These are phyloP conservation scores for Plenodomus tracheiphilus DNA, from an alignment of 2,329 filamentous ascomycete species.

Conservation along the genomic window DNA sequence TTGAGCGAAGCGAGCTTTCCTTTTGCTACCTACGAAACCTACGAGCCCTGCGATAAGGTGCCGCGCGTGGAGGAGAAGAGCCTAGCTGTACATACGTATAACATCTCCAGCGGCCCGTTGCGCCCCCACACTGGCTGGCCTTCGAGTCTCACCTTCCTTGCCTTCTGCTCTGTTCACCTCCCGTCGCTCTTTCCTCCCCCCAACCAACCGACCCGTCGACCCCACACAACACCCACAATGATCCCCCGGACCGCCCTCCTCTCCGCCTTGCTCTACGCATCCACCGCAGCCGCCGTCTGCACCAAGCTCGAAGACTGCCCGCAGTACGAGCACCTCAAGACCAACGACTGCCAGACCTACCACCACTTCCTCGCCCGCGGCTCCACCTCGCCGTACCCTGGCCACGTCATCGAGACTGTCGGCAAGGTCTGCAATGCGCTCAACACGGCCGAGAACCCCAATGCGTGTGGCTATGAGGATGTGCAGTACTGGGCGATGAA, in stretches of 20 bases:
- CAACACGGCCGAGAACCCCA: conserved; percentile 25
- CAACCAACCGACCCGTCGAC: too few relatives aligned
- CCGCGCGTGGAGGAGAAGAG: too few relatives aligned
- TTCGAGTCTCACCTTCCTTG: too few relatives aligned
- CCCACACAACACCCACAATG: conserved; percentile 11
- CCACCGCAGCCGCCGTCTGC: conserved; percentile 24
- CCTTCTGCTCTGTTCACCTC: too few relatives aligned
- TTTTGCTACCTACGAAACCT: too few relatives aligned
- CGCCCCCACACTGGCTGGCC: too few relatives aligned
- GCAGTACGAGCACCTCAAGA: conserved; percentile 26
- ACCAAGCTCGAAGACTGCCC: conserved; percentile 33
- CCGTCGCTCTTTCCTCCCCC: too few relatives aligned
- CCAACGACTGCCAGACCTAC: conserved; percentile 26
- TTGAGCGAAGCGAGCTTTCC: too few relatives aligned
- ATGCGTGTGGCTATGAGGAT: conserved; percentile 32
- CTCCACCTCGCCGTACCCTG: conserved; percentile 32
- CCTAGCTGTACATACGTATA: too few relatives aligned
- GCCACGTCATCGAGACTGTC: conserved; percentile 31
- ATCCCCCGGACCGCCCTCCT: conserved; percentile 18
- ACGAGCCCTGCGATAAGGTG: too few relatives aligned
- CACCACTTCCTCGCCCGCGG: conserved; percentile 32
- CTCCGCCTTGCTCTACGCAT: conserved; percentile 21
- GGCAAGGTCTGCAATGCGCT: conserved; percentile 29
- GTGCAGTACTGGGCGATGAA: conserved; percentile 31
- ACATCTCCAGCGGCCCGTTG: too few relatives aligned